Evolutionary conservation across 1,139 yeast species (phyloP), one percentile per base, ranked within the genome.

Genomic region (Kurtzmaniella quercitrusa): DNA sequence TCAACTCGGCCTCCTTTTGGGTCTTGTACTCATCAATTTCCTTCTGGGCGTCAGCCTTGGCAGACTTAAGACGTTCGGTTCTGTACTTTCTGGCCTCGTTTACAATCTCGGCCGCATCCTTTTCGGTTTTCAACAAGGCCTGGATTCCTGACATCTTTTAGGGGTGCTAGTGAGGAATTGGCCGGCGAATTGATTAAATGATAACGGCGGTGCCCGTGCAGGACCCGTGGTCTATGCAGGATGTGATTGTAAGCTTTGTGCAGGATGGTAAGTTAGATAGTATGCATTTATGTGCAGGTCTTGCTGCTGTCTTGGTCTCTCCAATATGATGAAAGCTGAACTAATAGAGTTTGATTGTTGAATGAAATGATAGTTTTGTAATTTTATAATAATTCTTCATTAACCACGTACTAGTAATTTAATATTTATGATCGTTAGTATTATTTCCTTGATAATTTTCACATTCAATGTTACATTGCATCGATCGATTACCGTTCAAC

Each of bases 21-120:
- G 76, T 66, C 74, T 88, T 89, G 78, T 93, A 93, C 45, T 81
- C 84, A 51, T 84, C 88, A 57, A 93, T 88, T 66, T 93, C 98
- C 47, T 77, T 71, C 53, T 89, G 85, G 34, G 98, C 98, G 62
- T 93, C 98, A 36, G 84, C 72, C 74, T 89, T 91, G 44, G 98
- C 97, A 38, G 94, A 89, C 78, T 93, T 93, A 65, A 93, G 76
- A 55, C 95, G 86, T 59, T 80, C 82, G 37, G 95, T 79, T 66
- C 96, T 88, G 73, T 83, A 83, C 55, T 80, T 74, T 72, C 96
- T 86, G 32, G 98, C 96, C 61, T 84, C 85, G 55, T 89, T 80
- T 51, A 93, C 98, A 52, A 91, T 87, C 57, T 84, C 94, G 54
- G 95, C 97, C 18, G 98, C 98, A 58, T 88, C 94, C 69, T 87